Evolutionary conservation across 306 rosid genomes (phyloP).

Genomic region (Prunus dulcis): DNA sequence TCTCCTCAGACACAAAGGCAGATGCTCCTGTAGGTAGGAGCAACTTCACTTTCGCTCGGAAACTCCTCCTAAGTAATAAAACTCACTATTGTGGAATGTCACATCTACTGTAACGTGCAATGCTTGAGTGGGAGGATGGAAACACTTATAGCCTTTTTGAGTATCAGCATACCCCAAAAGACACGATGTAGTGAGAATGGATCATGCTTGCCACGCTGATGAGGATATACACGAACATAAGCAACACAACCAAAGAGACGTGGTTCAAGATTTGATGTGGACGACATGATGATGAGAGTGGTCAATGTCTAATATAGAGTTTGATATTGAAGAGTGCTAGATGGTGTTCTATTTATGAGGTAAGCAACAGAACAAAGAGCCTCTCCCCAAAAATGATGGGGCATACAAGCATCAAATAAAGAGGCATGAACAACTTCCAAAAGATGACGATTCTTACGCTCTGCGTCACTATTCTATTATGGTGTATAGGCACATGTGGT

Average conservation of each 20-base stretch:
- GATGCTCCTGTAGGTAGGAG: too few species aligned
- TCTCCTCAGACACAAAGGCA: too few species aligned
- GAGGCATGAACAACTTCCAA: background rate
- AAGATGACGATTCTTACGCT: background rate
- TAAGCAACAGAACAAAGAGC: background rate
- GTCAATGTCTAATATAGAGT: background rate
- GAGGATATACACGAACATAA: background rate
- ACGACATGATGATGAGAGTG: background rate
- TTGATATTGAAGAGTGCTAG: background rate
- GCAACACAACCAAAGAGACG: background rate
- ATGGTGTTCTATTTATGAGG: background rate
- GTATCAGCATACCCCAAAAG: background rate
- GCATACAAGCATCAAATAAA: background rate
- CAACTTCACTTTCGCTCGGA: background rate
- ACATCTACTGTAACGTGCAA: background rate
- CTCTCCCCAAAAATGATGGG: background rate
- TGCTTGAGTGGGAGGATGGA: background rate
- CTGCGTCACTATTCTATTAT: background rate
- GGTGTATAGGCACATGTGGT: background rate
- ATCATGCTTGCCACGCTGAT: background rate
- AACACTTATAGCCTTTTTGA: too few species aligned
- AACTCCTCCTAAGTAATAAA: background rate
- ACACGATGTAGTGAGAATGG: background rate
- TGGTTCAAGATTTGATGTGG: background rate
- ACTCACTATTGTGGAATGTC: background rate